These are phyloP conservation scores for Carpinus viminea DNA, from an alignment of 306 rosid genomes.

Conservation along the genomic window DNA sequence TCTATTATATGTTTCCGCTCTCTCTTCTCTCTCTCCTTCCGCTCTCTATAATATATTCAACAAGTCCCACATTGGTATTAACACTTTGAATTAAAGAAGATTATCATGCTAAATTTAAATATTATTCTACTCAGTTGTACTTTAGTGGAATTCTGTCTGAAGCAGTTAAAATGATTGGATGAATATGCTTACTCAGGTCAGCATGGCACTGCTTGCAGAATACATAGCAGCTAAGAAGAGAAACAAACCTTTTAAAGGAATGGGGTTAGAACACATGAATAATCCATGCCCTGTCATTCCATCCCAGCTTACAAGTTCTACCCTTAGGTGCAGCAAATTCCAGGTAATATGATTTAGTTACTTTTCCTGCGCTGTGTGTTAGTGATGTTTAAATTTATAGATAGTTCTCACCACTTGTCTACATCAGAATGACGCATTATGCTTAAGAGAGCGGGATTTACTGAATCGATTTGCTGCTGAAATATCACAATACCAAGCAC, in stretches of 20 bases:
- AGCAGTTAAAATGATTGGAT: slow-evolving; percentile 22
- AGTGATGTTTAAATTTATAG: slow-evolving; percentile 12
- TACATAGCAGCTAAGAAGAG: slow-evolving; percentile 55
- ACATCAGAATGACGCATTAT: slow-evolving; percentile 66
- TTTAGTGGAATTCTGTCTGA: slow-evolving; percentile 1
- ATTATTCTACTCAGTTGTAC: slow-evolving; percentile 1
- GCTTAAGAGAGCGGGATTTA: slow-evolving; percentile 83
- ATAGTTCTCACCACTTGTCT: slow-evolving; percentile 31
- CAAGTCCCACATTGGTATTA: too few relatives aligned
- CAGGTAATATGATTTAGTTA: slow-evolving; percentile 56
- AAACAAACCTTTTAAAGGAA: slow-evolving; percentile 67
- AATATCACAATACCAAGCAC: slow-evolving; percentile 64
- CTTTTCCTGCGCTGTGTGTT: slow-evolving; percentile 2
- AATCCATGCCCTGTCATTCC: slow-evolving; percentile 61
- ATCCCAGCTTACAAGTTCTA: slow-evolving; percentile 61
- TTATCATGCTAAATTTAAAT: slow-evolving; percentile 22
- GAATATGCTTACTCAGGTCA: slow-evolving; percentile 54
- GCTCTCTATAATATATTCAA: too few relatives aligned
- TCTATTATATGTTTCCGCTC: too few relatives aligned
- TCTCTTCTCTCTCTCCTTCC: too few relatives aligned
- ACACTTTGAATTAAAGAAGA: slow-evolving; percentile 21
- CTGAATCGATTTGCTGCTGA: slow-evolving; percentile 69
- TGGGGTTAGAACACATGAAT: slow-evolving; percentile 95
- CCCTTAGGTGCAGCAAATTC: slow-evolving; percentile 59
- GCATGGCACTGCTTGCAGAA: slow-evolving; percentile 86